Evolutionary conservation across 2,329 filamentous ascomycete species (phyloP).

Genomic region (Apiospora rasikravindrae): DNA sequence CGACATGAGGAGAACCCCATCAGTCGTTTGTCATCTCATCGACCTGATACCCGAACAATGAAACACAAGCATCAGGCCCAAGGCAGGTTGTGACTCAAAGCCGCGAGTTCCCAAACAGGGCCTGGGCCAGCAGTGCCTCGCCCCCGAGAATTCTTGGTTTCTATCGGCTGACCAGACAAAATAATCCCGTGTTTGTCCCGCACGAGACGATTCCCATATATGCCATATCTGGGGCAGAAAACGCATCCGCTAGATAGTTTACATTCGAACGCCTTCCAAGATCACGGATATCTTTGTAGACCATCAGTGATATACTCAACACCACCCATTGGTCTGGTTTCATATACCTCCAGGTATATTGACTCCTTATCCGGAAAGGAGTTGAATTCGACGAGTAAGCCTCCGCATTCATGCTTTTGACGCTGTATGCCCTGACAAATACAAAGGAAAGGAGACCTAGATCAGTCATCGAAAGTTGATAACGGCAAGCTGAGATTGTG

Average conservation of each 20-base stretch:
- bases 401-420: not conserved
- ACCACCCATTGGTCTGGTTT: not conserved
- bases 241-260: not conserved
- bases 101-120: not conserved
- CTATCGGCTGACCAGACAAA: not conserved
- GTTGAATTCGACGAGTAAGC: not conserved
- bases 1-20: not conserved
- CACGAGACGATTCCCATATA: not conserved
- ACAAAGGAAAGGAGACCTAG: conserved; percentile 11
- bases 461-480: conserved; percentile 54
- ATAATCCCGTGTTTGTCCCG: not conserved
- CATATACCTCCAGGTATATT: conserved; percentile 11
- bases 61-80: not conserved
- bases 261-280: conserved; percentile 1
- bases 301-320: not conserved
- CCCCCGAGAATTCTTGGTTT: not conserved
- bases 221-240: conserved; percentile 4
- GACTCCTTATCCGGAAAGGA: not conserved
- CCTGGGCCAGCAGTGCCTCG: not conserved
- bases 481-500: conserved; percentile 49
- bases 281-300: not conserved
- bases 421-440: not conserved
- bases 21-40: not conserved
- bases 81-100: not conserved
- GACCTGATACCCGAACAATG: not conserved